Evolutionary conservation across 345 rosid genomes (phyloP).

Genomic region (Acer negundo): DNA sequence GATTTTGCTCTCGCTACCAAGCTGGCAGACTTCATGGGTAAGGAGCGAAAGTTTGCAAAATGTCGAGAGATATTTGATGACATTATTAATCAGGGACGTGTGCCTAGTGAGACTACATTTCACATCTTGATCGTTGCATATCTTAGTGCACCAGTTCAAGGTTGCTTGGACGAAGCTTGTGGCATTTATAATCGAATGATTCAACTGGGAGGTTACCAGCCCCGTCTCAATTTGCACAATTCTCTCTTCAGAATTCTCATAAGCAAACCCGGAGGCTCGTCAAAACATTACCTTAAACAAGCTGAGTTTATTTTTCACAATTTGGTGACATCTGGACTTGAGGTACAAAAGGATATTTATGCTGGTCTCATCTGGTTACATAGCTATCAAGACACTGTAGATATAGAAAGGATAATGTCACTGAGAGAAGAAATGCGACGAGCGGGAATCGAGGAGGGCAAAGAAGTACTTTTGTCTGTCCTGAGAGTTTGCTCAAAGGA

Average conservation of each 20-base stretch:
- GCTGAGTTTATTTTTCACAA: slow-evolving; percentile 87
- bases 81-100: slow-evolving; percentile 81
- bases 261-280: slow-evolving; percentile 50
- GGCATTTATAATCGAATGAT: slow-evolving; percentile 82
- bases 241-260: slow-evolving; percentile 76
- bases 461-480: slow-evolving; percentile 66
- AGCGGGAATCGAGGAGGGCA: slow-evolving; percentile 59
- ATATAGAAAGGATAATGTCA: slow-evolving; percentile 50
- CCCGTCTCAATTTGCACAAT: slow-evolving; percentile 71
- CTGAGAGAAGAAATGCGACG: slow-evolving; percentile 66
- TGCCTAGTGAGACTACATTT: slow-evolving; percentile 88
- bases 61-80: slow-evolving; percentile 83
- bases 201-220: slow-evolving; percentile 85
- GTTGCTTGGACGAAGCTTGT: slow-evolving; percentile 81
- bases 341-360: slow-evolving; percentile 70
- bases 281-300: slow-evolving; percentile 68
- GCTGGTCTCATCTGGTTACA: slow-evolving; percentile 80
- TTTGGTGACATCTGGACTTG: slow-evolving; percentile 62
- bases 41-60: slow-evolving; percentile 70
- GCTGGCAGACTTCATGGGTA: slow-evolving; percentile 85
- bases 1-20: slow-evolving; percentile 88
- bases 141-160: slow-evolving; percentile 65
- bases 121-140: slow-evolving; percentile 80
- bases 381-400: slow-evolving; percentile 72
- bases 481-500: slow-evolving; percentile 74